These are phyloP conservation scores for Periconia sp. DNA, from an alignment of 2,329 filamentous ascomycete species.

Conservation along the genomic window DNA sequence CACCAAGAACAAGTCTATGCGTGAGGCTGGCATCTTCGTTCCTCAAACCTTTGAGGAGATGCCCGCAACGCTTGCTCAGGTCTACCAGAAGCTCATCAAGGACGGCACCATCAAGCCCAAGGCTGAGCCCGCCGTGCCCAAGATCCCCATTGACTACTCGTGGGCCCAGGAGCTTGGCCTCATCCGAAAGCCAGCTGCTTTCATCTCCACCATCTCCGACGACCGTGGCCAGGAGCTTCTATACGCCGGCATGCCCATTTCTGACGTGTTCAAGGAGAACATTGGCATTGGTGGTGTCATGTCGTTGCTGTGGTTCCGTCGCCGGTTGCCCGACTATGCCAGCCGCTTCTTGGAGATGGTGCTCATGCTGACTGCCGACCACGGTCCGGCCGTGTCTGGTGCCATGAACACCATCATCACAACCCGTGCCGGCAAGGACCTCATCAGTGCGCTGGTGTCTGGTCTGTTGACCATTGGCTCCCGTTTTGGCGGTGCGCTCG, in stretches of 20 bases:
- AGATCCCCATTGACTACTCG: conserved; percentile 99
- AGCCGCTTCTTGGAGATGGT: conserved; percentile 99
- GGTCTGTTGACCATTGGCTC: conserved; percentile 98
- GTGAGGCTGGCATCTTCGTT: conserved; percentile 90
- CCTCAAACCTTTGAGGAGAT: conserved; percentile 97
- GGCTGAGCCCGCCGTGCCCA: conserved; percentile 89
- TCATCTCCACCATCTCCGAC: conserved; percentile 99
- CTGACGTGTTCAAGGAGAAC: conserved; percentile 98
- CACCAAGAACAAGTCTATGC: conserved; percentile 97
- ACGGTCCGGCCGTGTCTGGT: conserved; percentile 98
- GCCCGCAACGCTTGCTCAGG: conserved; percentile 73
- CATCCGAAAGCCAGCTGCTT: conserved; percentile 98
- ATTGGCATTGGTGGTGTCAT: conserved; percentile 99
- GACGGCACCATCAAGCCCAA: conserved; percentile 84
- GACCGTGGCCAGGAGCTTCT: conserved; percentile 99
- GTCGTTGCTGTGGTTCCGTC: conserved; percentile 99
- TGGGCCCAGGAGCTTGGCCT: conserved; percentile 99
- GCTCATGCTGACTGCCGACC: conserved; percentile 98
- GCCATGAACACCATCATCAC: conserved; percentile 99
- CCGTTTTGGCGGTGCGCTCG: conserved; percentile 96
- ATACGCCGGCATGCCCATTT: conserved; percentile 99
- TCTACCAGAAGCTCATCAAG: conserved; percentile 89
- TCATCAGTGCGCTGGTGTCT: conserved; percentile 92
- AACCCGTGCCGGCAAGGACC: conserved; percentile 97
- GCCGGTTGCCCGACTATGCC: conserved; percentile 91